These are phyloP conservation scores for Candida neerlandica DNA, from an alignment of 1,139 yeast genomes.

Conservation along the genomic window DNA sequence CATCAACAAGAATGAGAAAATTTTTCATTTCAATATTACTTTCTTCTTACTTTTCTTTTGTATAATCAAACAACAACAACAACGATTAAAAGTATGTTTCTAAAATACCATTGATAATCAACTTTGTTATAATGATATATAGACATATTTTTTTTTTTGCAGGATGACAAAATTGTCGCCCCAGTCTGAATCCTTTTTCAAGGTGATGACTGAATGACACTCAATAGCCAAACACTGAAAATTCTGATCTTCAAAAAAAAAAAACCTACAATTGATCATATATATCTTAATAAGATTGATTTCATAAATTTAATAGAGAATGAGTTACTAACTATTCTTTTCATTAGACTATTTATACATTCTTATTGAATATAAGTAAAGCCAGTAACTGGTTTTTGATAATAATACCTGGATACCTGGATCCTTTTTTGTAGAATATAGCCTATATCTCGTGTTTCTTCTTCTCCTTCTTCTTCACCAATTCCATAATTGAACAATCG, in stretches of 20 bases:
- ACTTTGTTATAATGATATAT: neutral
- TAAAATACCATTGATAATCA: neutral
- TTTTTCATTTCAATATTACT: neutral
- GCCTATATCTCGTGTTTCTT: neutral
- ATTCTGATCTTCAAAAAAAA: constrained; percentile 37
- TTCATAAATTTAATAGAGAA: constrained; percentile 7
- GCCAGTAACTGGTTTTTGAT: constrained; percentile 1
- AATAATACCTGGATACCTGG: neutral
- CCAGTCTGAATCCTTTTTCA: constrained; percentile 61
- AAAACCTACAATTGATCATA: neutral
- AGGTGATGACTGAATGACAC: constrained; percentile 61
- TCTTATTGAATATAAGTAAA: constrained; percentile 3
- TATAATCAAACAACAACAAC: neutral
- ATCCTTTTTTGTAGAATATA: constrained; percentile 15
- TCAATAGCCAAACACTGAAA: constrained; percentile 55
- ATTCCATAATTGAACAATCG: neutral
- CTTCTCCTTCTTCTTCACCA: neutral
- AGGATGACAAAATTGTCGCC: constrained; percentile 58
- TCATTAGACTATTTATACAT: neutral
- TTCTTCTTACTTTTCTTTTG: neutral
- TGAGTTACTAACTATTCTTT: constrained; percentile 38
- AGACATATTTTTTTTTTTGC: constrained; percentile 5
- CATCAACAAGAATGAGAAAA: neutral
- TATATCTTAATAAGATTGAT: neutral
- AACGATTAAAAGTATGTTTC: constrained; percentile 5